Evolutionary conservation across 2,329 filamentous ascomycete species (phyloP).

Genomic region (Ophiostoma sp.): DNA sequence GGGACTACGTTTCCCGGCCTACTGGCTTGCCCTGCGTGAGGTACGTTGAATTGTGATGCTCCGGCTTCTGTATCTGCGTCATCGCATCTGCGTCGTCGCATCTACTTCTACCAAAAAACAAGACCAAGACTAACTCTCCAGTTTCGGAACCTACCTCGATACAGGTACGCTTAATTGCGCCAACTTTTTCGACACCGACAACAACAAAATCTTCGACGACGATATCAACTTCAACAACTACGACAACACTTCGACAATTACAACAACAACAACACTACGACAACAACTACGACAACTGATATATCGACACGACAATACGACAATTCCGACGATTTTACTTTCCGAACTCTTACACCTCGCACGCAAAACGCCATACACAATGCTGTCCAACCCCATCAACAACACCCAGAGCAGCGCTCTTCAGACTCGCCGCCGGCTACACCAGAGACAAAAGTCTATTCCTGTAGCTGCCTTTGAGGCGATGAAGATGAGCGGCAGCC

Average conservation of each 20-base stretch:
- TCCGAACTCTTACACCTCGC: slow-evolving; percentile 31
- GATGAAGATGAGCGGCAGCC: slow-evolving; percentile 56
- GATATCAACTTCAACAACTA: slow-evolving; percentile 20
- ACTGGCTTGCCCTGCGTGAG: slow-evolving; percentile 82
- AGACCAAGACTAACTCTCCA: slow-evolving; percentile 24
- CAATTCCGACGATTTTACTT: slow-evolving; percentile 22
- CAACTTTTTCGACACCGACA: slow-evolving; percentile 40
- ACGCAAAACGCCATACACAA: slow-evolving; percentile 27
- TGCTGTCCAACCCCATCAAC: slow-evolving; percentile 46
- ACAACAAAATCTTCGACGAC: slow-evolving; percentile 23
- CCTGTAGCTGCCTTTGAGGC: slow-evolving; percentile 67
- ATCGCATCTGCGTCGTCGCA: background rate
- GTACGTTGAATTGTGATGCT: slow-evolving; percentile 41
- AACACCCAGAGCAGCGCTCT: slow-evolving; percentile 49
- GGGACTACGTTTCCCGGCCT: slow-evolving; percentile 56
- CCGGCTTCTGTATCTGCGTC: background rate
- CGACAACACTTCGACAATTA: slow-evolving; percentile 20
- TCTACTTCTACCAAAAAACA: background rate
- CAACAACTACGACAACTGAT: slow-evolving; percentile 20
- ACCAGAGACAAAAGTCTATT: slow-evolving; percentile 84
- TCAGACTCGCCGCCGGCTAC: slow-evolving; percentile 67
- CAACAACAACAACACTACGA: slow-evolving; percentile 18
- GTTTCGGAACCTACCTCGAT: slow-evolving; percentile 34
- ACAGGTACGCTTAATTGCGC: slow-evolving; percentile 47
- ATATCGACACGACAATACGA: slow-evolving; percentile 21